A percentile compares a stretch with the other conserved stretches of the same genome.
phyloP scores from a whole-genome alignment of 2,329 filamentous ascomycete species.

The Pseudogymnoascus sp. region DNA sequence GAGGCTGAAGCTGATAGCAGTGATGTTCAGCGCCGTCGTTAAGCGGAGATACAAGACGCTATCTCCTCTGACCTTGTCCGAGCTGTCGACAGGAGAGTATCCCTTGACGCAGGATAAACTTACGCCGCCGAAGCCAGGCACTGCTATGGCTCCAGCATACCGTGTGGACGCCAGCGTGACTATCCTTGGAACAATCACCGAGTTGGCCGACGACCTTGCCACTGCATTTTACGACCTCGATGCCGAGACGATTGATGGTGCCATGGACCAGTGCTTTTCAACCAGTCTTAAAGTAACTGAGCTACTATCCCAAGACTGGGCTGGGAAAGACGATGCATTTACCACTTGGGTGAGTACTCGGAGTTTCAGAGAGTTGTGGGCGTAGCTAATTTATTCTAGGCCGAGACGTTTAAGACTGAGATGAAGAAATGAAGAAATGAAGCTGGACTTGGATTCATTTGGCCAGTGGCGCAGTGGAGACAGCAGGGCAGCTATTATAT shows the following conservation, averaged over 20 bases:
- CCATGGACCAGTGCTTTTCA: slow-evolving; percentile 52
- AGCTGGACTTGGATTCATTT: not conserved
- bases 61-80: slow-evolving; percentile 36
- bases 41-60: slow-evolving; percentile 63
- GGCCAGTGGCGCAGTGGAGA: not conserved
- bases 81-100: slow-evolving; percentile 27
- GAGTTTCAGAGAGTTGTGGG: not conserved
- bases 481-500: not conserved
- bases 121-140: slow-evolving; percentile 7
- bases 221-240: slow-evolving; percentile 66
- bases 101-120: not conserved
- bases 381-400: not conserved
- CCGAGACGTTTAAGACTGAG: slow-evolving; percentile 43
- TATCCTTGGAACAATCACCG: slow-evolving; percentile 53
- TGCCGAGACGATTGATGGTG: slow-evolving; percentile 47
- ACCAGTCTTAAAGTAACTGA: slow-evolving; percentile 51
- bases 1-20: slow-evolving; percentile 57
- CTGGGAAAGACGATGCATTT: slow-evolving; percentile 65
- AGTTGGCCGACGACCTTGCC: slow-evolving; percentile 64
- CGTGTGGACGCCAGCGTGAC: slow-evolving; percentile 51
- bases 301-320: slow-evolving; percentile 54
- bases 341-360: slow-evolving; percentile 54
- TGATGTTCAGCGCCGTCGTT: slow-evolving; percentile 62
- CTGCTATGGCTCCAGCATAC: slow-evolving; percentile 18
- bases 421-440: slow-evolving; percentile 43